Evolutionary conservation across 441 rosid species (phyloP).

Genomic region (Euphorbia schlechtendalii): DNA sequence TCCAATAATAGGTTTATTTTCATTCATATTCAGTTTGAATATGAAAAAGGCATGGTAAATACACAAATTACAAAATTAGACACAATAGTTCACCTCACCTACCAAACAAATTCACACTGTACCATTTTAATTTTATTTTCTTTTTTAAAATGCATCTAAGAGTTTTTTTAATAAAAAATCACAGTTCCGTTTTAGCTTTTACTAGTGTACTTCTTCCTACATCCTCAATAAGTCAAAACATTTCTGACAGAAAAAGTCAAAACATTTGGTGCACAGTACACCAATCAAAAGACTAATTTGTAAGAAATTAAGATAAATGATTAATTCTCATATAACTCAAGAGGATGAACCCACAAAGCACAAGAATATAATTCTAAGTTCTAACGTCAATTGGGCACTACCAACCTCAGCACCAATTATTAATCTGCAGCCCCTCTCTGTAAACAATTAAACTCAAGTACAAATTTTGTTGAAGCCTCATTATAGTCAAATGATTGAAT

Average conservation of each 20-base stretch:
- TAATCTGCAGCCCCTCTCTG: slow-evolving; percentile 5
- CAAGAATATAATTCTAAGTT: too few relatives aligned
- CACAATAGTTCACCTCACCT: slow-evolving; percentile 1
- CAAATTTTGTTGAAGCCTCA: not conserved
- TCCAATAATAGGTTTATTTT: not conserved
- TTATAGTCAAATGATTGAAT: slow-evolving; percentile 2
- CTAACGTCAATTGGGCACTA: not conserved
- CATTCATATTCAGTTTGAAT: not conserved
- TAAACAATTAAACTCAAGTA: not conserved
- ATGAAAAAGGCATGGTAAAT: not conserved
- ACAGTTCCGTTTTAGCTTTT: not conserved
- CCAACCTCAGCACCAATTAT: not conserved
- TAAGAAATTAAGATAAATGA: not conserved
- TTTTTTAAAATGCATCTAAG: not conserved
- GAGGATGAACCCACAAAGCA: not conserved
- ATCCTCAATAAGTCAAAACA: slow-evolving; percentile 1
- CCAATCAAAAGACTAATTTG: not conserved
- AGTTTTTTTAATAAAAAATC: not conserved
- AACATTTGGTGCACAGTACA: not conserved
- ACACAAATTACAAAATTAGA: not conserved
- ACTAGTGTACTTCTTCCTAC: not conserved
- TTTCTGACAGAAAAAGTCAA: not conserved
- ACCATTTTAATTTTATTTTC: not conserved
- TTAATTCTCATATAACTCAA: not conserved
- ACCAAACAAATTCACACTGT: not conserved